phyloP scores from a whole-genome alignment of 176 grass and related monocot genomes.

The Pharus latifolius region DNA sequence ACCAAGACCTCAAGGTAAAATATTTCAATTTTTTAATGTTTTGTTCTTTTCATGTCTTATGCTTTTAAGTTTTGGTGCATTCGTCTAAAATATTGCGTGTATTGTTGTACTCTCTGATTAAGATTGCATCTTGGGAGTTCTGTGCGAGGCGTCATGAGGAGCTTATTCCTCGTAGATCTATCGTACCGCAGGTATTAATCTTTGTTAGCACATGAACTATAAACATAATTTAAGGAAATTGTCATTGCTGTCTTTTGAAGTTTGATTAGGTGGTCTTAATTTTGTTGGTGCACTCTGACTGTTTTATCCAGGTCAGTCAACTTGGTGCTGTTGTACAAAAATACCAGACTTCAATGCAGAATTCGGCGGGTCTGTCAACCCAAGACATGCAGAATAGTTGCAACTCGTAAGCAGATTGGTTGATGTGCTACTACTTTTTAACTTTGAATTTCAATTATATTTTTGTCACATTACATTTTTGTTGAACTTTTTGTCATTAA shows the following conservation, averaged over 20 bases:
- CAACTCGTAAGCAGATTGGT: conserved; percentile 68
- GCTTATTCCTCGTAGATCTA: conserved; percentile 84
- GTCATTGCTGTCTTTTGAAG: not conserved
- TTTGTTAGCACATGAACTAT: not conserved
- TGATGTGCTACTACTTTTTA: not conserved
- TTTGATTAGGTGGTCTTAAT: not conserved
- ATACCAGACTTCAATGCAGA: conserved; percentile 72
- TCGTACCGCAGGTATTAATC: conserved; percentile 70
- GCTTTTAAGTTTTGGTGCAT: not conserved
- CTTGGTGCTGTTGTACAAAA: conserved; percentile 79
- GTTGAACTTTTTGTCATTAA: not conserved
- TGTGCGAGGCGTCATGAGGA: conserved; percentile 92
- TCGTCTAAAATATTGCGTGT: not conserved
- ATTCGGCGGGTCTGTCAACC: conserved; percentile 43
- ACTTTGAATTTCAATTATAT: not conserved
- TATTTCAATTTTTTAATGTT: not conserved
- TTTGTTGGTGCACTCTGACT: not conserved
- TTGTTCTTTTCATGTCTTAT: not conserved
- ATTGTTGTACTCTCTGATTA: not conserved
- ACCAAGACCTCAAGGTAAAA: conserved; percentile 90
- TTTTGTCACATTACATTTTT: conserved; percentile 2
- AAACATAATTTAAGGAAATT: not conserved
- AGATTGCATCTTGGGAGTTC: conserved; percentile 97
- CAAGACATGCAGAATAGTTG: conserved; percentile 93
- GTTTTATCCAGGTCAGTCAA: conserved; percentile 69